Conservation (phyloP, 169 alveolate species). For the Plasmodium billcollinsi region DNA sequence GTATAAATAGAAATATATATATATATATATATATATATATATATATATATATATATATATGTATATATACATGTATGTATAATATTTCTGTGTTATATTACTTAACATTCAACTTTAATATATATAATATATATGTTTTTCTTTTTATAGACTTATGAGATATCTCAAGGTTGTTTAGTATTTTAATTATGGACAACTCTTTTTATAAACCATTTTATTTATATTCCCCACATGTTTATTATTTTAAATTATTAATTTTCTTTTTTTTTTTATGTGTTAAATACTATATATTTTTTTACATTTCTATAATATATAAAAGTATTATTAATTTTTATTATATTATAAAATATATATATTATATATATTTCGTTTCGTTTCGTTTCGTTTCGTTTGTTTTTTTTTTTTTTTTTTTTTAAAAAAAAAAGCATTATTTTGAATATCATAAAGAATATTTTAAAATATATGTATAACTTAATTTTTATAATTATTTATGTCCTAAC, state of each 20-base stretch:
- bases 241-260: no score
- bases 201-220: no score
- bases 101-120: neutral
- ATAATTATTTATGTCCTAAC: neutral
- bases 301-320: no score
- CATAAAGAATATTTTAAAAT: neutral
- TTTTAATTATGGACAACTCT: slow-evolving; percentile 1
- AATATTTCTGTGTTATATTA: neutral
- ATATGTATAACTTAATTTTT: slow-evolving; percentile 2
- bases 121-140: slow-evolving; percentile 3
- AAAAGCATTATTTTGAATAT: no score
- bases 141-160: slow-evolving; percentile 48
- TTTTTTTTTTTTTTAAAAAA: no score
- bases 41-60: neutral
- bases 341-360: no score
- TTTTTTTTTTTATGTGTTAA: no score
- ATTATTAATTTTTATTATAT: no score
- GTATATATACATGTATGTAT: neutral
- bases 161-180: slow-evolving; percentile 43
- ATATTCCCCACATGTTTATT: no score
- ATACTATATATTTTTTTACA: no score
- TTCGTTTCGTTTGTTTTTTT: no score
- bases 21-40: neutral
- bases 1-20: slow-evolving; percentile 15
- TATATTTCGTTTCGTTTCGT: no score